A percentile compares a stretch with the other conserved stretches of the same genome.
Evolutionary conservation across 495 filamentous ascomycete species (phyloP).

Genomic region (Trichoderma virens): DNA sequence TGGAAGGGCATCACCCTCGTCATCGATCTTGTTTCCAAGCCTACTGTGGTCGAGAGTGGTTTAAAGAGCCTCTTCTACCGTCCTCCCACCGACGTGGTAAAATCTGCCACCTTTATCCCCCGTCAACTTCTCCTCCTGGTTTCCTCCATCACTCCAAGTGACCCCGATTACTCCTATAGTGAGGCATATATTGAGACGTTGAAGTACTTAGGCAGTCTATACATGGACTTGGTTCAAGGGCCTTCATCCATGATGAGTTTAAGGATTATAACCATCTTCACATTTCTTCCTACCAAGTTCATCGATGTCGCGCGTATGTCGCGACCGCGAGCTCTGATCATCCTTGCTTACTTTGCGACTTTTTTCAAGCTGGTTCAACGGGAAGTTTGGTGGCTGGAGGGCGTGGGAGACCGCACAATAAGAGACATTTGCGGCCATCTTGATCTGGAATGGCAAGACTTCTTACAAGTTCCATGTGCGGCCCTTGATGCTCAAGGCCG

Average conservation of each 20-base stretch:
- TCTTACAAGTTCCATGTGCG: conserved; percentile 29
- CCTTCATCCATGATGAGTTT: conserved; percentile 22
- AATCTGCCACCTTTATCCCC: conserved; percentile 27
- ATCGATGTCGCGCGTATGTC: conserved; percentile 40
- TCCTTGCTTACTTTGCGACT: conserved; percentile 39
- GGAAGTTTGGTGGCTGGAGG: conserved; percentile 37
- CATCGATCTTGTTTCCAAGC: conserved; percentile 23
- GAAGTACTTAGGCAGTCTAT: conserved; percentile 36
- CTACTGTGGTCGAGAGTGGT: conserved; percentile 22
- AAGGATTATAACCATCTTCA: conserved; percentile 34
- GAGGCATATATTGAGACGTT: conserved; percentile 30
- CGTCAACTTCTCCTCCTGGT: conserved; percentile 38
- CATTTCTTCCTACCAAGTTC: conserved; percentile 44
- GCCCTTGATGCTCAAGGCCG: conserved; percentile 17
- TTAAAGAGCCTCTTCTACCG: conserved; percentile 30
- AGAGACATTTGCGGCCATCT: conserved; percentile 29
- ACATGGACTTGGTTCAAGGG: conserved; percentile 31
- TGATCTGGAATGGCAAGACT: conserved; percentile 25
- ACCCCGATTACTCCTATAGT: conserved; percentile 23
- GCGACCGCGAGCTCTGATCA: conserved; percentile 46
- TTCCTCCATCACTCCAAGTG: conserved; percentile 24
- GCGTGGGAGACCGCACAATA: conserved; percentile 32
- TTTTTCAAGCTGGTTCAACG: conserved; percentile 30
- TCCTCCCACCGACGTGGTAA: conserved; percentile 29
- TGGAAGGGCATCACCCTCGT: conserved; percentile 39